These are phyloP conservation scores for Solanum sitiens DNA, from an alignment of 257 asterid species.

Conservation along the genomic window DNA sequence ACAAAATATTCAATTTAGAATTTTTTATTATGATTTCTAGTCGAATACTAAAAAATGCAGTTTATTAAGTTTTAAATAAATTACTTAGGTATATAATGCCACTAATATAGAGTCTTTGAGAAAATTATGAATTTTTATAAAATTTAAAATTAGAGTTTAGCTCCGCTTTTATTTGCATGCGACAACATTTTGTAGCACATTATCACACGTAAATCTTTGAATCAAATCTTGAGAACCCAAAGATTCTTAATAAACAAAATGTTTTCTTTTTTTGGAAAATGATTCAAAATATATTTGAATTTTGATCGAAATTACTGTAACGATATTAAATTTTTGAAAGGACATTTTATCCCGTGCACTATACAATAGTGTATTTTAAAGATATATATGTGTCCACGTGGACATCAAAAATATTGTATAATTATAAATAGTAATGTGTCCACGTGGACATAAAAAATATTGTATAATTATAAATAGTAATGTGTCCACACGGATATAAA, in stretches of 20 bases:
- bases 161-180: neutral
- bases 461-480: no score
- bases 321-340: no score
- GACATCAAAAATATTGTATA: no score
- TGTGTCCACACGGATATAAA: fast-evolving
- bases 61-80: neutral
- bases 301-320: no score
- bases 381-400: no score
- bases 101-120: neutral
- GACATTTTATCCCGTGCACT: no score
- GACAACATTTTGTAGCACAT: neutral
- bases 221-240: neutral
- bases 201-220: neutral
- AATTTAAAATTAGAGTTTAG: neutral
- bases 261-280: neutral
- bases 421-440: no score
- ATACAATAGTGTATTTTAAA: no score
- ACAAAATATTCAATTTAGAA: neutral
- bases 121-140: neutral
- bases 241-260: neutral
- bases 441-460: no score
- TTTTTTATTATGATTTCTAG: neutral
- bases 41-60: neutral
- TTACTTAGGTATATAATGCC: neutral
- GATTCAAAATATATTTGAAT: no score